Evolutionary conservation across 106 monocot genomes (phyloP), one percentile per base, ranked within the genome.

Genomic region (Vanilla planifolia): DNA sequence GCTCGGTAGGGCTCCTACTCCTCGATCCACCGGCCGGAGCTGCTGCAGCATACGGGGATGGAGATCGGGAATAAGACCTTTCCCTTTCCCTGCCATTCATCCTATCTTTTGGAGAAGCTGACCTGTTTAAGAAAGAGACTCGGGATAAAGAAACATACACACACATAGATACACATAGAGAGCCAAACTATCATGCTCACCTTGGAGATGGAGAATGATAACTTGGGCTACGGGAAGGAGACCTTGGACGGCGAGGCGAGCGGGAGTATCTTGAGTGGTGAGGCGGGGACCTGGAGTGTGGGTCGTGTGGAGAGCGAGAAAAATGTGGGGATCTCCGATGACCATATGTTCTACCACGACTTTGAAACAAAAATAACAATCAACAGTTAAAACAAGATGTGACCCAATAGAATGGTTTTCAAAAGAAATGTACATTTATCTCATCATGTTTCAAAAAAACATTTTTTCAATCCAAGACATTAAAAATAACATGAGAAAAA

Each of bases 241-340:
- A 69, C 16, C 60, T 60, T 15, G 60, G 37, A 40, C 36, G 50
- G 9, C 39, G 60, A 6, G n/a, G n/a, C n/a, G 59, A 51, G 6
- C 40, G 69, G 37, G 69, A 69, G 26, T 69, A 51, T 40, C 69
- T 61, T 29, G 57, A 57, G 35, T 20, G 57, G 34, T 19, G 34
- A 1, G 53, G 53, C 3, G 69, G 69, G n/a, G 69, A 69, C 16
- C 60, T 60, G 0, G 69, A 61, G 24, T 60, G 69, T 60, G 69
- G 61, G 30, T 51, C 48, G 13, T 33, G 35, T n/a, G 60, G 51
- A 6, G 60, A 59, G 60, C 60, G 68, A 2, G 68, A 10, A 45
- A 23, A 41, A 9, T 48, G 68, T 15, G 68, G 60, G 17, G 69
- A 60, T 21, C 69, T 60, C 25, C 60, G 47, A 21, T 48, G 25